These are phyloP conservation scores for Penicillium brasilianum DNA, from an alignment of 2,329 filamentous ascomycete genomes.

Conservation along the genomic window DNA sequence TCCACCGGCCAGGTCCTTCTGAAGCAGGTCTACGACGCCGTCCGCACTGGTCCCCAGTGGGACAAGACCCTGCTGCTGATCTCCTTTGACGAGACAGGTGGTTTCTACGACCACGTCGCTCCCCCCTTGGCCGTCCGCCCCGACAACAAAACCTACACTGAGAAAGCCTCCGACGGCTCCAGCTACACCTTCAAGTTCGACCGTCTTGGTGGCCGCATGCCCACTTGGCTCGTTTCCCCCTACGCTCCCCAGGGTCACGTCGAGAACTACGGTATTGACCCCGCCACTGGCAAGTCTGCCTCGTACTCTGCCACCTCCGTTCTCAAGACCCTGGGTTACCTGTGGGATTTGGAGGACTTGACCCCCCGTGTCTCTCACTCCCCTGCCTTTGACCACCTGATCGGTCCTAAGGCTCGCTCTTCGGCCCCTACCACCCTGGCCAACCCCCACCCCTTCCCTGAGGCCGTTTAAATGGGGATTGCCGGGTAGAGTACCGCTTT, in stretches of 20 bases:
- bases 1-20: slow-evolving; percentile 44
- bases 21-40: slow-evolving; percentile 45
- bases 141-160: slow-evolving; percentile 44
- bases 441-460: slow-evolving; percentile 32
- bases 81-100: slow-evolving; percentile 45
- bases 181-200: slow-evolving; percentile 36
- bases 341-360: slow-evolving; percentile 39
- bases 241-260: slow-evolving; percentile 32
- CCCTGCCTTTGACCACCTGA: slow-evolving; percentile 39
- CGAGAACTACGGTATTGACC: slow-evolving; percentile 37
- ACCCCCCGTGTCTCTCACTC: slow-evolving; percentile 37
- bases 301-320: slow-evolving; percentile 39
- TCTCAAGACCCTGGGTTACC: slow-evolving; percentile 38
- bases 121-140: slow-evolving; percentile 42
- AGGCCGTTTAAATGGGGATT: slow-evolving; percentile 20
- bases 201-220: slow-evolving; percentile 37
- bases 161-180: slow-evolving; percentile 33
- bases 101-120: slow-evolving; percentile 45
- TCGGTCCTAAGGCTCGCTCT: slow-evolving; percentile 22
- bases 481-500: neutral
- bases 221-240: slow-evolving; percentile 39
- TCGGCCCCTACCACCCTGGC: slow-evolving; percentile 23
- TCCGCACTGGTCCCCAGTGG: slow-evolving; percentile 44
- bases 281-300: slow-evolving; percentile 31
- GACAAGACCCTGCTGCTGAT: slow-evolving; percentile 42